Evolutionary conservation across 2,329 filamentous ascomycete species (phyloP).

Genomic region (Leptodontidium sp.): DNA sequence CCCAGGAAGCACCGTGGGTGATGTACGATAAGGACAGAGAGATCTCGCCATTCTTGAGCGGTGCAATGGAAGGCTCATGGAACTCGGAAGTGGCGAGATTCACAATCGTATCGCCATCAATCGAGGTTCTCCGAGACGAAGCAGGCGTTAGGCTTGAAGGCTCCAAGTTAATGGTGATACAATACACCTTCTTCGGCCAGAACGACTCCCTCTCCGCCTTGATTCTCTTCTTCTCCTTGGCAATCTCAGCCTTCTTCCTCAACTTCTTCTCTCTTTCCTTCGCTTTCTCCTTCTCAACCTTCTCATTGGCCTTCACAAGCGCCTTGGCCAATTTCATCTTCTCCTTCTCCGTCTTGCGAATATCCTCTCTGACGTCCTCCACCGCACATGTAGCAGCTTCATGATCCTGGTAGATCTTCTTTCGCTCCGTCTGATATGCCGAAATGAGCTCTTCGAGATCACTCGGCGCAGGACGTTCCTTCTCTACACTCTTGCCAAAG

Average conservation of each 20-base stretch:
- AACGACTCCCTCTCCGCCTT: slow-evolving; percentile 54
- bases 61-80: slow-evolving; percentile 33
- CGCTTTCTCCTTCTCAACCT: slow-evolving; percentile 48
- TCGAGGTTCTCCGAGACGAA: slow-evolving; percentile 59
- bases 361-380: slow-evolving; percentile 48
- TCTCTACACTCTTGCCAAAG: slow-evolving; percentile 39
- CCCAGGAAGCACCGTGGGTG: slow-evolving; percentile 53
- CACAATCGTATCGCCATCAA: slow-evolving; percentile 44
- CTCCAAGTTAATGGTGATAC: slow-evolving; percentile 60
- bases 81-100: slow-evolving; percentile 40
- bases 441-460: slow-evolving; percentile 40
- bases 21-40: slow-evolving; percentile 45
- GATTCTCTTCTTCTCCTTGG: slow-evolving; percentile 55
- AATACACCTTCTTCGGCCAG: slow-evolving; percentile 60
- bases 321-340: slow-evolving; percentile 41
- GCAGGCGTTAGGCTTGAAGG: slow-evolving; percentile 52
- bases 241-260: slow-evolving; percentile 49
- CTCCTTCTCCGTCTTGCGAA: slow-evolving; percentile 48
- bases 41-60: slow-evolving; percentile 39
- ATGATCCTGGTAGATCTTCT: slow-evolving; percentile 51
- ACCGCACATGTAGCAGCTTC: slow-evolving; percentile 46
- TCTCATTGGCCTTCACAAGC: slow-evolving; percentile 46
- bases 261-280: slow-evolving; percentile 49
- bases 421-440: slow-evolving; percentile 42
- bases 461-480: slow-evolving; percentile 30